phyloP scores from a whole-genome alignment of 2,329 filamentous ascomycete genomes.

The Myriangium duriaei region DNA sequence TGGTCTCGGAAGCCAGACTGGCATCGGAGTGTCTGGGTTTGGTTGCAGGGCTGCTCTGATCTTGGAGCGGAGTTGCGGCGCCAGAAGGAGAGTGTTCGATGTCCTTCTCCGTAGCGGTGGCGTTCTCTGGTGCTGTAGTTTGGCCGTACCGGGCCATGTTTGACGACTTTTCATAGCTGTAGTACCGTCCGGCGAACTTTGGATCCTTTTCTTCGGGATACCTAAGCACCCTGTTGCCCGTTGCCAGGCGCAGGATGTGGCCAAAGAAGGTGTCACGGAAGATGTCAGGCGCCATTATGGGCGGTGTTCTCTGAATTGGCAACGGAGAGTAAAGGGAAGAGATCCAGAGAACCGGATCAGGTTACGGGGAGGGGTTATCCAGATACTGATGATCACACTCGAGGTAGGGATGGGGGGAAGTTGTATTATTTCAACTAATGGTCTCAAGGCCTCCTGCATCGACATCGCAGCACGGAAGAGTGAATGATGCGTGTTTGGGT shows the following conservation, averaged over 20 bases:
- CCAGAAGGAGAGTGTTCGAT: background rate
- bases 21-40: slow-evolving; percentile 10
- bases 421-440: too few species aligned
- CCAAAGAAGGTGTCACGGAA: slow-evolving; percentile 34
- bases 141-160: slow-evolving; percentile 36
- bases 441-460: too few species aligned
- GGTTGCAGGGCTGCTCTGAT: slow-evolving; percentile 14
- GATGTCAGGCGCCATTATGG: slow-evolving; percentile 19
- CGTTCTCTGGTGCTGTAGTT: slow-evolving; percentile 24
- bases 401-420: too few species aligned
- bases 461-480: too few species aligned
- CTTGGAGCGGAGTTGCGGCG: background rate
- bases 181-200: slow-evolving; percentile 35
- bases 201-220: slow-evolving; percentile 38
- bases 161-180: slow-evolving; percentile 38
- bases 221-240: slow-evolving; percentile 25
- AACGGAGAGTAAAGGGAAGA: too few species aligned
- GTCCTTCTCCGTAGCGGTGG: slow-evolving; percentile 19
- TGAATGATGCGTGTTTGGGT: too few species aligned
- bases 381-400: too few species aligned
- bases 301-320: too few species aligned
- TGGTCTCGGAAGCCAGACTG: background rate
- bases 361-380: too few species aligned
- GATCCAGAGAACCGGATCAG: too few species aligned
- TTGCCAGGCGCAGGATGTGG: slow-evolving; percentile 29